phyloP scores from a whole-genome alignment of 2,329 filamentous ascomycete species.

The Stagonosporopsis tanaceti region DNA sequence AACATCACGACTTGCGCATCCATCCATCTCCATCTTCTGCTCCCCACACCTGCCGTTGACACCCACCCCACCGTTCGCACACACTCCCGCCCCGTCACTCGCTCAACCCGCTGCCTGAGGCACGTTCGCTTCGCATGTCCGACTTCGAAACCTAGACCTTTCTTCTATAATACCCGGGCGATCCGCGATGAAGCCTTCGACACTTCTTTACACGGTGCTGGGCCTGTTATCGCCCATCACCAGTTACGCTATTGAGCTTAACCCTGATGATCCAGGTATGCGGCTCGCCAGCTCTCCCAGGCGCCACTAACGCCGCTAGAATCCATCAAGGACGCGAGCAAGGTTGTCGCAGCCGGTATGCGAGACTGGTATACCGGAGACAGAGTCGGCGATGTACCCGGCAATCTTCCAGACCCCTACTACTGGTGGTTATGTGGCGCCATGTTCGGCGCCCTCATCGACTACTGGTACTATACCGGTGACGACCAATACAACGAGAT shows the following conservation, averaged over 20 bases:
- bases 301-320: conserved; percentile 50
- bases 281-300: neutral
- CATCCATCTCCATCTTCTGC: neutral
- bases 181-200: conserved; percentile 33
- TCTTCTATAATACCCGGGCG: conserved; percentile 17
- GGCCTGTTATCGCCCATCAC: conserved; percentile 29
- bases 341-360: conserved; percentile 66
- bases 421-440: conserved; percentile 53
- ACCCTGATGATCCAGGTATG: conserved; percentile 31
- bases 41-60: conserved; percentile 8
- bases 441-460: conserved; percentile 47
- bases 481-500: conserved; percentile 46
- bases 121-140: conserved; percentile 21
- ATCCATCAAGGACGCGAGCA: conserved; percentile 68
- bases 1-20: conserved; percentile 25
- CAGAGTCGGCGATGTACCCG: conserved; percentile 64
- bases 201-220: conserved; percentile 19
- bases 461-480: conserved; percentile 51
- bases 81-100: conserved; percentile 19
- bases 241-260: conserved; percentile 28
- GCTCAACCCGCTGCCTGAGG: conserved; percentile 16
- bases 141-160: neutral
- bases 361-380: conserved; percentile 73
- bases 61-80: conserved; percentile 1
- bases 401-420: conserved; percentile 58